phyloP scores from a whole-genome alignment of 495 filamentous ascomycete genomes.

The Neurospora sp. region DNA sequence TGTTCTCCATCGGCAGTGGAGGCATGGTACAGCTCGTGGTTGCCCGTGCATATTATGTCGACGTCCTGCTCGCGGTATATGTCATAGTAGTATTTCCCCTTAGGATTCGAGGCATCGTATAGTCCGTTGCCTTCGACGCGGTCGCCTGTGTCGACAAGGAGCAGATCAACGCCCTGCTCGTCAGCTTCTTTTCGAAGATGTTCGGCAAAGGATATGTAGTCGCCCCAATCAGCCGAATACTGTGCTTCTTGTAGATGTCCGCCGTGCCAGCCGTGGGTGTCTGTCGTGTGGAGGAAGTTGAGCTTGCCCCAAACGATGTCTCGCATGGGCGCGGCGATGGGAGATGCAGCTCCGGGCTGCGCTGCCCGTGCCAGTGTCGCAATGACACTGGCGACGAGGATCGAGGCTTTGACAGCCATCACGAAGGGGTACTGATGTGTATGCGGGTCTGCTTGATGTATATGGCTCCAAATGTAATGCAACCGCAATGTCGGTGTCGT shows the following conservation, averaged over 20 bases:
- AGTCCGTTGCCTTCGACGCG: slow-evolving; percentile 91
- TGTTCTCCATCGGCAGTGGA: slow-evolving; percentile 70
- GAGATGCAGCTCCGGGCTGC: slow-evolving; percentile 71
- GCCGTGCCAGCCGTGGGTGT: slow-evolving; percentile 91
- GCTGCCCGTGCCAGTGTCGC: slow-evolving; percentile 38
- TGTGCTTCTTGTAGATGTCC: slow-evolving; percentile 92
- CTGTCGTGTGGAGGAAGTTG: slow-evolving; percentile 90
- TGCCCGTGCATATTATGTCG: slow-evolving; percentile 80
- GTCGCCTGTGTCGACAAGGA: slow-evolving; percentile 91
- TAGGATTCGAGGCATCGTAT: slow-evolving; percentile 84
- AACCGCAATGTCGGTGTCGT: neutral
- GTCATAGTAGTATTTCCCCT: slow-evolving; percentile 76
- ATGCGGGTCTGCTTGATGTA: neutral
- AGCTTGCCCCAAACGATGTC: slow-evolving; percentile 81
- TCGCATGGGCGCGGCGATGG: slow-evolving; percentile 73
- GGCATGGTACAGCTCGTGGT: slow-evolving; percentile 87
- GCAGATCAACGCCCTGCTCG: slow-evolving; percentile 63
- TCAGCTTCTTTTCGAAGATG: slow-evolving; percentile 74
- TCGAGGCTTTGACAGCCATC: slow-evolving; percentile 7
- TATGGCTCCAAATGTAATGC: neutral
- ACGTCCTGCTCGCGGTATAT: slow-evolving; percentile 74
- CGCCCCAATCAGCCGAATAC: slow-evolving; percentile 93
- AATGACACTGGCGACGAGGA: slow-evolving; percentile 16
- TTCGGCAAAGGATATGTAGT: slow-evolving; percentile 87
- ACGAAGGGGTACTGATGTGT: neutral